Base-by-base conservation (phyloP, 2,329 filamentous ascomycete species). In the Cladosporium austrohemisphaericum region DNA sequence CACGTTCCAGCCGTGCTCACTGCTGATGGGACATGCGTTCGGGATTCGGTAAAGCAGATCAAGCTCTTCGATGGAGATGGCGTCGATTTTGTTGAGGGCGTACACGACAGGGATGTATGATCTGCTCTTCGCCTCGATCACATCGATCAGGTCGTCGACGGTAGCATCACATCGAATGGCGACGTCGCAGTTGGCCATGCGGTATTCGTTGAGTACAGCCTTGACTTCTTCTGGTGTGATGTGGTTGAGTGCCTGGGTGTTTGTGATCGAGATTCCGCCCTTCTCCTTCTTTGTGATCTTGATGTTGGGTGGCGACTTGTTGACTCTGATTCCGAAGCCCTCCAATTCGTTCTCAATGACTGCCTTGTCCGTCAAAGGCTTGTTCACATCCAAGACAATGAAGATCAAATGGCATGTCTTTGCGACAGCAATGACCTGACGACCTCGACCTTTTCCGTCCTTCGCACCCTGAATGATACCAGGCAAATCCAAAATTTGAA, bases 261-360 rank as follows among this genome's bases (percentile, higher is more conserved):
- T 93, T n/a, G 91, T 95, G 65, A 98, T 93, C 65, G 88, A 91
- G 65, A 98, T 83, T 28, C 93, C 93, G 60, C 93, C 93, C 74
- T 97, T 97, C 72, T 98, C 93, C 77, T 98, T 98, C 78, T 98
- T 98, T 74, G 85, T 94, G 77, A 96, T 95, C n/a, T 93, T 88
- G 64, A 98, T 98, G 68, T 98, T 98, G 32, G 93, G 93, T 20
- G 93, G 93, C 61, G 83, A 75, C 76, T 97, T 98, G 77, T 98
- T 98, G 76, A 97, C 92, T 50, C 93, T 82, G 66, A 98, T 96
- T 26, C 93, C 93, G 63, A 98, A 98, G 6, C 93, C 93, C 69
- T 98, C 93, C 67, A 98, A 72, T 74, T 98, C 93, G 44, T 82
- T 79, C 72, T 98, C 93, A 64, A 98, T 98, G 55, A 98, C 79